phyloP scores from a whole-genome alignment of 306 rosid species.

The Inga oerstediana region DNA sequence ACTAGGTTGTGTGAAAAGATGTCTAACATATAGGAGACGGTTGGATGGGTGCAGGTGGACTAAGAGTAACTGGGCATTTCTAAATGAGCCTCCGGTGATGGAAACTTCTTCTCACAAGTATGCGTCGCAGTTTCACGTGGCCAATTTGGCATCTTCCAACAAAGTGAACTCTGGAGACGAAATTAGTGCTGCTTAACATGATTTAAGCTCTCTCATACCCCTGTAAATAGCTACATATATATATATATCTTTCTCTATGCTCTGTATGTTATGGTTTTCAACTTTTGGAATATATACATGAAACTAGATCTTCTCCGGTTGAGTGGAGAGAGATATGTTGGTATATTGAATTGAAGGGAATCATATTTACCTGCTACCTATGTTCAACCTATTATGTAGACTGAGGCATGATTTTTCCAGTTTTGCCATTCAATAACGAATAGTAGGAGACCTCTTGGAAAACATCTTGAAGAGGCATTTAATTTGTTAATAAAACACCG shows the following conservation, averaged over 20 bases:
- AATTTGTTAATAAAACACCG: no score
- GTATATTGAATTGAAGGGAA: neutral
- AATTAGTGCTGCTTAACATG: conserved; percentile 32
- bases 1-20: neutral
- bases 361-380: neutral
- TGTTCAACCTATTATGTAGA: neutral
- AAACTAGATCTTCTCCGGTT: neutral
- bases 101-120: conserved; percentile 61
- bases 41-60: conserved; percentile 69
- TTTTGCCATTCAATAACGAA: no score
- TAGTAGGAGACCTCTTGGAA: no score
- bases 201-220: neutral
- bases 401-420: neutral
- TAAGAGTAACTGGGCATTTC: conserved; percentile 84
- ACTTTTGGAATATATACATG: neutral
- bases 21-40: neutral
- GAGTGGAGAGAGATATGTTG: neutral
- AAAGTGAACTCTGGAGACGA: conserved; percentile 19
- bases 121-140: conserved; percentile 61
- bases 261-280: neutral
- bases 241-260: neutral
- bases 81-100: conserved; percentile 67
- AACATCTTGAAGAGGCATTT: no score
- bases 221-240: neutral
- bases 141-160: conserved; percentile 42